These are phyloP conservation scores for Cinnamomum micranthum DNA, from an alignment of 164 flowering plant species.

Conservation along the genomic window DNA sequence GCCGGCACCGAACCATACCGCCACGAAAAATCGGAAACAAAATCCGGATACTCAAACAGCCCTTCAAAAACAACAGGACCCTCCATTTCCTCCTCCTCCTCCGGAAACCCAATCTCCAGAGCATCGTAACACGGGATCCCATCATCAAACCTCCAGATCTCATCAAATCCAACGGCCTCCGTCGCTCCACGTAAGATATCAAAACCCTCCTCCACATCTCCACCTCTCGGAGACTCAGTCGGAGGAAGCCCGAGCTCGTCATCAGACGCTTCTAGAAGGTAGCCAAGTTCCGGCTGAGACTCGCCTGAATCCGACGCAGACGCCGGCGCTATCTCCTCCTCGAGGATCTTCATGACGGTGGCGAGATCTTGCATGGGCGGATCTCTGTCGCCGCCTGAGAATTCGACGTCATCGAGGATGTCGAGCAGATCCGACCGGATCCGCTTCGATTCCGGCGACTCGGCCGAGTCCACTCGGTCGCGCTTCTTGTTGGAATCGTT, in stretches of 20 bases:
- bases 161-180: slow-evolving; percentile 24
- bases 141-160: slow-evolving; percentile 54
- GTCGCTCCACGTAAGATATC: neutral
- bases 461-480: neutral
- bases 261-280: slow-evolving; percentile 70
- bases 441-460: slow-evolving; percentile 2
- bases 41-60: slow-evolving; percentile 47
- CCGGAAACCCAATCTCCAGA: slow-evolving; percentile 26
- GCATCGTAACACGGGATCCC: slow-evolving; percentile 39
- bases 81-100: neutral
- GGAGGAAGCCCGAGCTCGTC: slow-evolving; percentile 88
- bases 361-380: slow-evolving; percentile 1
- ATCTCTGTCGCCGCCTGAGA: neutral
- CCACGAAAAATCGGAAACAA: slow-evolving; percentile 33
- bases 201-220: neutral
- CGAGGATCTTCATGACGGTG: slow-evolving; percentile 9
- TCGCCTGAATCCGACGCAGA: slow-evolving; percentile 15
- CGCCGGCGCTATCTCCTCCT: slow-evolving; percentile 4
- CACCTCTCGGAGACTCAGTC: neutral
- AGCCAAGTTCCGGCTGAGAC: slow-evolving; percentile 49
- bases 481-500: neutral
- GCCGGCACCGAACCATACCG: slow-evolving; percentile 44
- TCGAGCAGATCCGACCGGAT: slow-evolving; percentile 6
- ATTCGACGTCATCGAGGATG: slow-evolving; percentile 4
- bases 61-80: slow-evolving; percentile 43